phyloP scores from a whole-genome alignment of 1,139 yeast species.

The Meyerozyma carpophila region DNA sequence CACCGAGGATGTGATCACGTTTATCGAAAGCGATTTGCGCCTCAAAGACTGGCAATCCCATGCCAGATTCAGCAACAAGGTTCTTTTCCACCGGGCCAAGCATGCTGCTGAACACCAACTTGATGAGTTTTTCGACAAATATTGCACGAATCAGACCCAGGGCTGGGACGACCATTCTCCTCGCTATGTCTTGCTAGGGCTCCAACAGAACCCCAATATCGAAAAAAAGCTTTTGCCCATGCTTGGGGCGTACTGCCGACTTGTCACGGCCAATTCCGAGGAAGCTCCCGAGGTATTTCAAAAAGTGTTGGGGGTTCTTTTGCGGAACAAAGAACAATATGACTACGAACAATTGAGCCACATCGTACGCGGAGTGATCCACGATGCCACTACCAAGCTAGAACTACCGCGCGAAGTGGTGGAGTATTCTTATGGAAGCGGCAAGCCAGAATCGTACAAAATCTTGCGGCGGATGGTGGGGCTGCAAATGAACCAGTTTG shows the following conservation, averaged over 20 bases:
- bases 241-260: slow-evolving; percentile 13
- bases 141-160: neutral
- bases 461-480: slow-evolving; percentile 22
- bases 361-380: slow-evolving; percentile 21
- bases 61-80: slow-evolving; percentile 25
- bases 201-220: slow-evolving; percentile 9
- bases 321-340: slow-evolving; percentile 5
- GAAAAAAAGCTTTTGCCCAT: slow-evolving; percentile 9
- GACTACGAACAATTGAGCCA: slow-evolving; percentile 7
- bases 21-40: slow-evolving; percentile 31
- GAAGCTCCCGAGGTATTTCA: slow-evolving; percentile 11
- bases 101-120: slow-evolving; percentile 5
- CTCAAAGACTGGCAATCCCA: slow-evolving; percentile 26
- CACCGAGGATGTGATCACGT: slow-evolving; percentile 22
- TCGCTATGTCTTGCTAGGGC: slow-evolving; percentile 10
- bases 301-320: slow-evolving; percentile 8
- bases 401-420: slow-evolving; percentile 19
- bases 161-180: slow-evolving; percentile 7
- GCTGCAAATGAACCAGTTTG: slow-evolving; percentile 12
- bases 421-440: slow-evolving; percentile 7
- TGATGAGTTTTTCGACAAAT: neutral
- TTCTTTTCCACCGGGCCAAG: slow-evolving; percentile 18
- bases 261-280: neutral
- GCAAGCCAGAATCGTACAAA: slow-evolving; percentile 23
- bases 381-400: slow-evolving; percentile 17